A percentile compares a stretch with the other conserved stretches of the same genome.
Evolutionary conservation across 2,329 filamentous ascomycete genomes (phyloP).

Genomic region (Epichloe festucae): DNA sequence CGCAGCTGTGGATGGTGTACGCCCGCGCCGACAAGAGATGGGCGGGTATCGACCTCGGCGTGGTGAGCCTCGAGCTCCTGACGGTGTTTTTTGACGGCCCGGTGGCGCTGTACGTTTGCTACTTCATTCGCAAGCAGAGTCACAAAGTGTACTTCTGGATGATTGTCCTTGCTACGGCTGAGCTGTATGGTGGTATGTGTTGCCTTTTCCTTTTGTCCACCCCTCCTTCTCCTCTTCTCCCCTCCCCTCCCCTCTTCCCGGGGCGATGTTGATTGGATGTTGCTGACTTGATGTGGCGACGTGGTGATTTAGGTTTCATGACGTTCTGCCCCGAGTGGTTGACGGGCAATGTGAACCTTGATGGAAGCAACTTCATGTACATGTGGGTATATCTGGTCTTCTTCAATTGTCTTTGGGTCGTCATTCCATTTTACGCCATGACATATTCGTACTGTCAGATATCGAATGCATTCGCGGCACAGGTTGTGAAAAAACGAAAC

Average conservation of each 20-base stretch:
- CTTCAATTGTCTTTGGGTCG: slow-evolving; percentile 58
- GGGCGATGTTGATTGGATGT: neutral
- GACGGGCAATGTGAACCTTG: slow-evolving; percentile 46
- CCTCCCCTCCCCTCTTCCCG: too few species aligned
- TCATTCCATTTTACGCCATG: slow-evolving; percentile 46
- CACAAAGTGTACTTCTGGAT: slow-evolving; percentile 47
- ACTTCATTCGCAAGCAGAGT: slow-evolving; percentile 42
- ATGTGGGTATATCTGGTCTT: slow-evolving; percentile 55
- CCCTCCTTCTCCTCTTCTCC: too few species aligned
- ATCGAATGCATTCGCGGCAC: slow-evolving; percentile 32
- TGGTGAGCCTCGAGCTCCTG: slow-evolving; percentile 51
- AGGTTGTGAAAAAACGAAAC: slow-evolving; percentile 17
- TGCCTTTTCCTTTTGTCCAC: neutral
- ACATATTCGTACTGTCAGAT: slow-evolving; percentile 44
- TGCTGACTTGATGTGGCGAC: neutral
- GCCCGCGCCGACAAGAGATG: slow-evolving; percentile 50
- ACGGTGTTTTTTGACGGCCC: slow-evolving; percentile 52
- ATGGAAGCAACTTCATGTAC: slow-evolving; percentile 55
- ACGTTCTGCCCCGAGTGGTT: slow-evolving; percentile 61
- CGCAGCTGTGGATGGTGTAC: slow-evolving; percentile 57
- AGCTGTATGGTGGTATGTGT: slow-evolving; percentile 47
- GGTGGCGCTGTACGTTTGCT: slow-evolving; percentile 46
- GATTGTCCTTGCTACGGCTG: slow-evolving; percentile 50
- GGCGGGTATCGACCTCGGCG: slow-evolving; percentile 48
- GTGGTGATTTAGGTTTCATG: slow-evolving; percentile 42